A percentile compares a stretch with the other conserved stretches of the same genome.
Conservation (phyloP, 768 basidiomycete genomes). For the Pholiota conissans region DNA sequence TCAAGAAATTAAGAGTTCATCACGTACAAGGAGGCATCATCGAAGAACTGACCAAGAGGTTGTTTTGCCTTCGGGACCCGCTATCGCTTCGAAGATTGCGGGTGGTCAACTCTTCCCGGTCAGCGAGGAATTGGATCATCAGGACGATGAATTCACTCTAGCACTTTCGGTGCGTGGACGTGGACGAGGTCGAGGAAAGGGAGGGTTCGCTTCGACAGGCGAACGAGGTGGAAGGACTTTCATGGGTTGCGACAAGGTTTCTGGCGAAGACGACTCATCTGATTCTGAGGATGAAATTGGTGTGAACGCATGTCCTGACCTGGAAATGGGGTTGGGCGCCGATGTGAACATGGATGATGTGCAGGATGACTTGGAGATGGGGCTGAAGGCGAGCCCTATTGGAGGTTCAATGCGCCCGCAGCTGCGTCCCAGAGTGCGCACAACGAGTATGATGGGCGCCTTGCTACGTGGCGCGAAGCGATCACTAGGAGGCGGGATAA, state of each 20-base stretch:
- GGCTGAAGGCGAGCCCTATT: slow-evolving; percentile 22
- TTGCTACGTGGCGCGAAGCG: slow-evolving; percentile 17
- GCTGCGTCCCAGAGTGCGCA: slow-evolving; percentile 31
- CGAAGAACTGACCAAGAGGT: slow-evolving; percentile 11
- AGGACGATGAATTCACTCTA: slow-evolving; percentile 20
- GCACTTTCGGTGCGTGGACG: slow-evolving; percentile 9
- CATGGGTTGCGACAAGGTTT: slow-evolving; percentile 24
- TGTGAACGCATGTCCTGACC: slow-evolving; percentile 13
- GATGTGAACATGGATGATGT: not conserved
- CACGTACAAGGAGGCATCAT: slow-evolving; percentile 11
- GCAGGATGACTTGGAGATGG: not conserved
- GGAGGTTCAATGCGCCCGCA: slow-evolving; percentile 28
- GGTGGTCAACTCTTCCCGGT: slow-evolving; percentile 37
- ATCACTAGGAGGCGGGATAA: slow-evolving; percentile 3
- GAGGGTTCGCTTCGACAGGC: not conserved
- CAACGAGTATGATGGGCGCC: slow-evolving; percentile 33
- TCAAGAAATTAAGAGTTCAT: slow-evolving; percentile 17
- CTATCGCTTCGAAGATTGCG: slow-evolving; percentile 1
- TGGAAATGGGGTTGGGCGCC: slow-evolving; percentile 13
- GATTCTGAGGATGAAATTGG: not conserved
- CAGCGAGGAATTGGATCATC: slow-evolving; percentile 35
- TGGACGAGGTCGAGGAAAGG: not conserved
- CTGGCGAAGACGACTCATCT: slow-evolving; percentile 1
- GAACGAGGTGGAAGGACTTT: slow-evolving; percentile 12
- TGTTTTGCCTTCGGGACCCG: slow-evolving; percentile 4